phyloP scores from a whole-genome alignment of 2,329 filamentous ascomycete genomes.

The Aspergillus phoenicis region DNA sequence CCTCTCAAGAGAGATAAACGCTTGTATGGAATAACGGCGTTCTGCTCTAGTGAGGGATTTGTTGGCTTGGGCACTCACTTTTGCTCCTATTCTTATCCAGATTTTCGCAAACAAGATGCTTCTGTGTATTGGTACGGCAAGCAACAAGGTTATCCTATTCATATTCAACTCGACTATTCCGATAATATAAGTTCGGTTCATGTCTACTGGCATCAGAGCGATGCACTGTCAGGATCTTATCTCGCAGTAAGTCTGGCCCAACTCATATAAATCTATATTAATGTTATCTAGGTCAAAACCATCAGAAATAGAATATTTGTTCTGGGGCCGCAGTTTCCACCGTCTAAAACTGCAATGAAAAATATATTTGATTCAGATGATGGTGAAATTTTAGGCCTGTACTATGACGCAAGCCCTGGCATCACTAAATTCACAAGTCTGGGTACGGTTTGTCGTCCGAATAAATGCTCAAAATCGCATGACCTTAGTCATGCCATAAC shows the following conservation, averaged over 20 bases:
- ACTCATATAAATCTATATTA: background rate
- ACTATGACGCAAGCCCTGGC: background rate
- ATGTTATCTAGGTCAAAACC: background rate
- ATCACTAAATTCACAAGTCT: background rate
- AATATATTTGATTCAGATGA: background rate
- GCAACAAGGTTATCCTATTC: constrained; percentile 1
- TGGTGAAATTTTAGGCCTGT: constrained; percentile 1
- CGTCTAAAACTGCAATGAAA: background rate
- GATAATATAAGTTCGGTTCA: background rate
- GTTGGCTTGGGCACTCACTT: background rate
- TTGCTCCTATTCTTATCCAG: background rate
- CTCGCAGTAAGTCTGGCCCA: background rate
- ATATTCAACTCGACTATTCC: background rate
- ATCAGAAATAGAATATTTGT: background rate
- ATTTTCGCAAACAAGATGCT: background rate
- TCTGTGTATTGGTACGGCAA: constrained; percentile 2
- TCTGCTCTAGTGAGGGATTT: constrained; percentile 1
- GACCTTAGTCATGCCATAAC: background rate
- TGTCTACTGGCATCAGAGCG: background rate
- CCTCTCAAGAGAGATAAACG: background rate
- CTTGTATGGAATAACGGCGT: background rate
- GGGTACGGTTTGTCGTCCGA: background rate
- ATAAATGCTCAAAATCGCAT: background rate
- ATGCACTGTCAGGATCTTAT: background rate
- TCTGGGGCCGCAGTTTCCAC: background rate